Percentiles rank a stretch among this genome's conserved stretches.
These are phyloP conservation scores for Colletotrichum echinochloae DNA, from an alignment of 2,329 filamentous ascomycete species.

Conservation along the genomic window DNA sequence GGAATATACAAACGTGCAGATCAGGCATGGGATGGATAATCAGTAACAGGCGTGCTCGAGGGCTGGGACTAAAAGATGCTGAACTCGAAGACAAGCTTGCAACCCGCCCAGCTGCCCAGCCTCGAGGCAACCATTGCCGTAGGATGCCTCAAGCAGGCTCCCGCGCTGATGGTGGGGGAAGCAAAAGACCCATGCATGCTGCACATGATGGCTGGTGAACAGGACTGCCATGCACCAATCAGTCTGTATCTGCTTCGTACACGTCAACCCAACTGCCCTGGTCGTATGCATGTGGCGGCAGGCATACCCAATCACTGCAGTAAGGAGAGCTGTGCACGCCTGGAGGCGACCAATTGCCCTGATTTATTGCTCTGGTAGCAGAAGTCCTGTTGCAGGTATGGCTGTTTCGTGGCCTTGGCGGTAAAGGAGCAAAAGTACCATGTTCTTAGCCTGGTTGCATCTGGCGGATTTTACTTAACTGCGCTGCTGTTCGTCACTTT, in stretches of 20 bases:
- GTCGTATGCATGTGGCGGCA: not conserved
- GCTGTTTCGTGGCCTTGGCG: not conserved
- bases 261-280: not conserved
- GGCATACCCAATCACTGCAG: not conserved
- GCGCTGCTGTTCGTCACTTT: not conserved
- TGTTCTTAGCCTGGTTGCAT: not conserved
- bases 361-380: not conserved
- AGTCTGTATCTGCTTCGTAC: not conserved
- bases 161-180: not conserved
- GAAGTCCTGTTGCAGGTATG: not conserved
- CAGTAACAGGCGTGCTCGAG: not conserved
- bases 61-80: not conserved
- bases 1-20: not conserved
- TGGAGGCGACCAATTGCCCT: not conserved
- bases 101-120: not conserved
- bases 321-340: not conserved
- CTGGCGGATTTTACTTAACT: not conserved
- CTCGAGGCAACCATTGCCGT: not conserved
- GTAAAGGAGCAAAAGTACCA: not conserved
- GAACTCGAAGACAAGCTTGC: not conserved
- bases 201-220: not conserved
- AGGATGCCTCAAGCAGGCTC: not conserved
- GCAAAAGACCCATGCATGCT: not conserved
- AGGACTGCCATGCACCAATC: not conserved
- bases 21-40: not conserved